Evolutionary conservation across 2,329 filamentous ascomycete genomes (phyloP).

Genomic region (Bipolaris bicolor): DNA sequence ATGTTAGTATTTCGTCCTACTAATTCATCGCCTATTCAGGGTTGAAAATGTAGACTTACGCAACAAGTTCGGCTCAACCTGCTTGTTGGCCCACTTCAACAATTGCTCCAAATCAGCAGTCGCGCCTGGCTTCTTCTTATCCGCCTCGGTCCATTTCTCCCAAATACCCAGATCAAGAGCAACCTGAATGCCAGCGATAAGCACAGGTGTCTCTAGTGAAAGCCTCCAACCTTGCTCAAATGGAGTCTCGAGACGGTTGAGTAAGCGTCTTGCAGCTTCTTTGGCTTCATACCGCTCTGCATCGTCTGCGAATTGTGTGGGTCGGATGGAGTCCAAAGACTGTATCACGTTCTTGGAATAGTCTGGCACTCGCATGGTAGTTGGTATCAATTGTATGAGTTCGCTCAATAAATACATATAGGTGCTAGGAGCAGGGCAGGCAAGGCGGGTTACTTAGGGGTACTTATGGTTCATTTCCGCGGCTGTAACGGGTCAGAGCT

Average conservation of each 20-base stretch:
- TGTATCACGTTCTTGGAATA: background rate
- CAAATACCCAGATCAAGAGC: conserved; percentile 5
- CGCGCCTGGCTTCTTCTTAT: conserved; percentile 3
- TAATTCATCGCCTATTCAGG: too few species aligned
- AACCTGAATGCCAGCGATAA: conserved; percentile 7
- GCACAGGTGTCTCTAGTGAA: conserved; percentile 4
- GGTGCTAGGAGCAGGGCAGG: background rate
- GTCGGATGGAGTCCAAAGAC: background rate
- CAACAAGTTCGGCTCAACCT: conserved; percentile 5
- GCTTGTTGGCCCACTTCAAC: conserved; percentile 4
- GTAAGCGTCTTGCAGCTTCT: conserved; percentile 8
- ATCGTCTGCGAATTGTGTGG: background rate
- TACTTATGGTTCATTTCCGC: background rate
- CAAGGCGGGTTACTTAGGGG: background rate
- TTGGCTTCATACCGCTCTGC: conserved; percentile 7
- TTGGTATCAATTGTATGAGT: background rate
- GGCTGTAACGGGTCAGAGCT: too few species aligned
- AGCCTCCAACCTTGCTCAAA: conserved; percentile 12
- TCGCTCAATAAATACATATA: background rate
- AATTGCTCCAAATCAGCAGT: conserved; percentile 2
- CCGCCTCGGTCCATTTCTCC: conserved; percentile 7
- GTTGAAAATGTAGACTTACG: background rate
- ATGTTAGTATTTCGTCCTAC: background rate
- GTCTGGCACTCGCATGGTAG: background rate
- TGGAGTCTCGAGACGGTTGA: conserved; percentile 8